Evolutionary conservation across 1,139 yeast genomes (phyloP).

Genomic region (Suhomyces taliae): DNA sequence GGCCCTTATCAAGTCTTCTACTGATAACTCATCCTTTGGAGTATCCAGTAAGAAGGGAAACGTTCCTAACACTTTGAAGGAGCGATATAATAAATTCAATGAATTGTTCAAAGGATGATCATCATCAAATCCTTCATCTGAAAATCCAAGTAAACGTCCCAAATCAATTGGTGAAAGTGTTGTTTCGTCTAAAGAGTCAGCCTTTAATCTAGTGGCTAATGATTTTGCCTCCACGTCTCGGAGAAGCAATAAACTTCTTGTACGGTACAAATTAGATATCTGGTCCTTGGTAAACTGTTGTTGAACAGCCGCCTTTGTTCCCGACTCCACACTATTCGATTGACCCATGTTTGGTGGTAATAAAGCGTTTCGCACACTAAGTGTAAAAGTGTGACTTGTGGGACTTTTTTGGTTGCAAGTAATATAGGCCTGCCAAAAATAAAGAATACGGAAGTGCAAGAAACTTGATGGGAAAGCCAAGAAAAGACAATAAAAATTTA

Average conservation of each 20-base stretch:
- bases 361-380: background rate
- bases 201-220: constrained; percentile 23
- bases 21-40: constrained; percentile 15
- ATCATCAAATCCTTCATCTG: constrained; percentile 12
- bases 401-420: too few species aligned
- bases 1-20: constrained; percentile 27
- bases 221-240: constrained; percentile 27
- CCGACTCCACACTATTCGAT: constrained; percentile 17
- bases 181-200: constrained; percentile 20
- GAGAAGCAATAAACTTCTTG: constrained; percentile 21
- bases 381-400: background rate
- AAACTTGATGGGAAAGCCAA: too few species aligned
- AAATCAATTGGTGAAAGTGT: constrained; percentile 23
- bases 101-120: constrained; percentile 6
- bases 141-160: constrained; percentile 22
- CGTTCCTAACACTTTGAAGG: constrained; percentile 28
- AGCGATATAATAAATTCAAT: constrained; percentile 19
- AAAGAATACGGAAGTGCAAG: too few species aligned
- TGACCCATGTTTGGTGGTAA: constrained; percentile 20
- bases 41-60: constrained; percentile 32
- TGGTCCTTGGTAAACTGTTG: constrained; percentile 22
- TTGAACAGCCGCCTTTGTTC: constrained; percentile 5
- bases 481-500: too few species aligned
- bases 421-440: too few species aligned
- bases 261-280: constrained; percentile 21